These are phyloP conservation scores for Eragrostis nindensis DNA, from an alignment of 176 grass and related monocot genomes.

Conservation along the genomic window DNA sequence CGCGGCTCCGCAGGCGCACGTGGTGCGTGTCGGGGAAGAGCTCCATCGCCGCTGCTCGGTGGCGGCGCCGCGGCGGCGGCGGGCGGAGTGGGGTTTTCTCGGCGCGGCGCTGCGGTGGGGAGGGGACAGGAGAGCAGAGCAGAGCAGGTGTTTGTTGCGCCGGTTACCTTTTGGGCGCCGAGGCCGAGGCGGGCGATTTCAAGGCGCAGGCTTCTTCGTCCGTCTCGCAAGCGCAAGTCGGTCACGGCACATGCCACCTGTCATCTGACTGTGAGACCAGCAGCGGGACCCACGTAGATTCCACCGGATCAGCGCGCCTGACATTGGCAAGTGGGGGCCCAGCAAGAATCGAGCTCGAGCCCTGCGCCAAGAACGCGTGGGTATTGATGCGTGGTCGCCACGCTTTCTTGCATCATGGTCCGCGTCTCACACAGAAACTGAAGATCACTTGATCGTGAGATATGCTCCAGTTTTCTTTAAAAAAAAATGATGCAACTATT, in stretches of 20 bases:
- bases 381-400: too few species aligned
- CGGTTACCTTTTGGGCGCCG: slow-evolving; percentile 10
- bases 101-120: neutral
- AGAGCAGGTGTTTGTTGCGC: slow-evolving; percentile 3
- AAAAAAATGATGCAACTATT: too few species aligned
- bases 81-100: neutral
- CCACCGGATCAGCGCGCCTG: too few species aligned
- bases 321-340: too few species aligned
- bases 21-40: slow-evolving; percentile 5
- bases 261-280: too few species aligned
- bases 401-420: too few species aligned
- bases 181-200: neutral
- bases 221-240: neutral
- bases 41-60: slow-evolving; percentile 18
- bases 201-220: neutral
- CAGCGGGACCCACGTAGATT: too few species aligned
- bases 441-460: too few species aligned
- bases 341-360: too few species aligned
- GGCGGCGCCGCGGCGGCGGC: neutral
- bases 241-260: neutral
- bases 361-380: too few species aligned
- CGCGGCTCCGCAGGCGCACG: slow-evolving; percentile 35
- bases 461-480: too few species aligned
- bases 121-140: neutral
- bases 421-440: too few species aligned